Evolutionary conservation across 148 eudicot species (phyloP), one percentile per base, ranked within the genome.

Genomic region (Talinum fruticosum): DNA sequence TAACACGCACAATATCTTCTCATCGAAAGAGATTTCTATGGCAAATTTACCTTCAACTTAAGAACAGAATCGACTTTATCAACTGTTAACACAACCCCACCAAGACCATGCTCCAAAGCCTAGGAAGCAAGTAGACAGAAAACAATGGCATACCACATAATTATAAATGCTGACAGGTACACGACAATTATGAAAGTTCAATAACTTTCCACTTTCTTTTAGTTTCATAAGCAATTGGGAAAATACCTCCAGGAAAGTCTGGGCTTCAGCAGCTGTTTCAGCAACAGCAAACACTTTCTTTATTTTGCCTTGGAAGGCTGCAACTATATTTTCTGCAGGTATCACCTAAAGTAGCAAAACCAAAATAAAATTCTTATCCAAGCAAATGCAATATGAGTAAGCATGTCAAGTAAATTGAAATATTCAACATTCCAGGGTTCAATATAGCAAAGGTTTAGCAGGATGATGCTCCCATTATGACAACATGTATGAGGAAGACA

Each of bases 291-390:
- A 81, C 59, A 92, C 87, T 65, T 86, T 88, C 84, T 85, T 92
- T 26, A 80, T 78, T 78, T 84, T 83, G 69, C 90, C 90, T 80
- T 95, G 98, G 76, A 88, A 82, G 74, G 97, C 91, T 66, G 96
- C 98, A 73, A 89, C 92, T 24, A 95, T 92, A 83, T 90, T 95
- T 77, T 95, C 98, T 19, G 98, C 93, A 73, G 98, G 97, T 80
- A 95, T 95, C 79, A 88, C 96, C 98, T 95, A 79, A 37, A 66
- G 83, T 64, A 61, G 49, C 38, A 30, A 61, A 54, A 45, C 14
- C 4, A 74, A 28, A 19, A 16, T 69, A 44, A 30, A 59, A 12
- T 24, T 30, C 49, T 19, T 65, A 34, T 4, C 12, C 41, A 30
- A 36, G 7, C 70, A 30, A 34, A 34, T 30, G 26, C 32, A 71